These are phyloP conservation scores for Globisporangium cederbergense DNA, from an alignment of 352 stramenopile species.

Conservation along the genomic window DNA sequence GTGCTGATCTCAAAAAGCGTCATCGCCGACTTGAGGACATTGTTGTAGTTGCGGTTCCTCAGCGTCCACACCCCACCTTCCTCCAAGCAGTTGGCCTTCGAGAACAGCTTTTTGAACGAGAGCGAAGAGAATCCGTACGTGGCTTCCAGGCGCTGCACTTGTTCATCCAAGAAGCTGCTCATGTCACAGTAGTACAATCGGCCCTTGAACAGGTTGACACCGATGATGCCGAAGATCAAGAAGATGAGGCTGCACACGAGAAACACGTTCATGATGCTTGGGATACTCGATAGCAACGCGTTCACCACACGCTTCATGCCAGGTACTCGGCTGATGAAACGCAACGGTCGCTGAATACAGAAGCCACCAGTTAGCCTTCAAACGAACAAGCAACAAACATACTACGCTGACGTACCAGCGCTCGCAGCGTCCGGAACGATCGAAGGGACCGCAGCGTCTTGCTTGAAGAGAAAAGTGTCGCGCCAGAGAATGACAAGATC, in stretches of 20 bases:
- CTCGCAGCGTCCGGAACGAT: constrained; percentile 62
- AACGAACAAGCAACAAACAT: constrained; percentile 2
- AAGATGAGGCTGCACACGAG: constrained; percentile 88
- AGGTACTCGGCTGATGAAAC: constrained; percentile 61
- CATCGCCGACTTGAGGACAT: constrained; percentile 50
- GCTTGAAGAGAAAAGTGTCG: constrained; percentile 37
- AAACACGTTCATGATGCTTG: constrained; percentile 71
- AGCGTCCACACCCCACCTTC: constrained; percentile 29
- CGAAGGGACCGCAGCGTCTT: constrained; percentile 46
- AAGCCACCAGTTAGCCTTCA: background rate
- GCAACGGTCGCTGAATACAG: constrained; percentile 37
- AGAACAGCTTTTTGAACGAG: constrained; percentile 44
- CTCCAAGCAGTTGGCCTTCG: constrained; percentile 26
- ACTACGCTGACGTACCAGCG: constrained; percentile 34
- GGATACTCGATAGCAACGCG: constrained; percentile 66
- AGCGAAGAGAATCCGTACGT: constrained; percentile 36
- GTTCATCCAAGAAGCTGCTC: constrained; percentile 26
- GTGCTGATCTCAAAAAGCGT: constrained; percentile 86
- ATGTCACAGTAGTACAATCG: constrained; percentile 67
- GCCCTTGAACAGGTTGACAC: constrained; percentile 83
- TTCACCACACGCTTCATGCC: constrained; percentile 81
- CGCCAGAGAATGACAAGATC: constrained; percentile 53
- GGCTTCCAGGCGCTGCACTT: constrained; percentile 21
- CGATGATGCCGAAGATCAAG: constrained; percentile 81
- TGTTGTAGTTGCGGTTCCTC: constrained; percentile 58